Conservation (phyloP, 2,329 filamentous ascomycete genomes). For the Diaporthe sp. region DNA sequence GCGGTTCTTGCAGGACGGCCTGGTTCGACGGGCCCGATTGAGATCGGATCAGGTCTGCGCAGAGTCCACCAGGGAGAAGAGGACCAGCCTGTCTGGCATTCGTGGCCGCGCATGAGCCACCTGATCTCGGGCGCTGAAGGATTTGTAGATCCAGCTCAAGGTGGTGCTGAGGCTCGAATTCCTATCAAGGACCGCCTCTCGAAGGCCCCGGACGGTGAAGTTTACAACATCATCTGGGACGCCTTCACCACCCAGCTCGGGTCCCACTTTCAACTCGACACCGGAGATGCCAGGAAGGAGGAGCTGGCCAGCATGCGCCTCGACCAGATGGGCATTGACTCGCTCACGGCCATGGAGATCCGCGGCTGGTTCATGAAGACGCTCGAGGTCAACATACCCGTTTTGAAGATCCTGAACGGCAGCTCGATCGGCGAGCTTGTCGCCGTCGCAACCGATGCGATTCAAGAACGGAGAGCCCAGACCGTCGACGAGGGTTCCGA, state of each 20-base stretch:
- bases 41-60: too few species aligned
- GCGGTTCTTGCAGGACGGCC: too few species aligned
- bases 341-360: conserved; percentile 48
- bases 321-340: conserved; percentile 43
- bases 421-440: conserved; percentile 30
- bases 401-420: conserved; percentile 57
- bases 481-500: too few species aligned
- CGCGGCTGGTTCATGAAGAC: conserved; percentile 61
- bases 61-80: too few species aligned
- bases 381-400: conserved; percentile 55
- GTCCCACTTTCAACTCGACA: neutral
- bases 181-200: too few species aligned
- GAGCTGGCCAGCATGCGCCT: neutral
- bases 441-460: neutral
- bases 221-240: neutral
- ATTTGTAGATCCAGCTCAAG: too few species aligned
- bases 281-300: neutral
- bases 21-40: too few species aligned
- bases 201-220: too few species aligned
- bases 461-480: neutral
- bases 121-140: too few species aligned
- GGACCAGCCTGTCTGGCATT: too few species aligned
- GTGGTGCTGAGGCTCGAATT: too few species aligned
- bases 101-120: too few species aligned
- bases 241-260: neutral